Base-by-base conservation (phyloP, 495 filamentous ascomycete genomes). In the Cercophora scortea region DNA sequence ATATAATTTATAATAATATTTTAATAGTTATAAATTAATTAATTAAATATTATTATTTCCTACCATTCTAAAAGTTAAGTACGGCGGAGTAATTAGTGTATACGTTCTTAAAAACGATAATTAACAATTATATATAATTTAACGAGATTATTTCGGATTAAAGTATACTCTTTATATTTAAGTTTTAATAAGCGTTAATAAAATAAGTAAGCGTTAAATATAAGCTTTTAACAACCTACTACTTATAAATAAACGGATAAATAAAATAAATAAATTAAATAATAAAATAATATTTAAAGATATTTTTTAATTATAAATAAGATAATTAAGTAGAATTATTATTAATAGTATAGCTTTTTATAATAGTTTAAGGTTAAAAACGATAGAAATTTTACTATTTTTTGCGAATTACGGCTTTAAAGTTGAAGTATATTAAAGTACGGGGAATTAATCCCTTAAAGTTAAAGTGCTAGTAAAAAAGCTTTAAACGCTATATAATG, bases 291-390 rank as follows among this genome's bases (percentile, higher is more conserved):
- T 50, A 50, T 16, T 42, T 50, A 11, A 17, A 25, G 32, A 10
- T 18, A 19, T 50, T 6, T 42, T 41, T 50, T 42, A 50, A 50
- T 42, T 50, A 36, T 25, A 25, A 50, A 32, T 42, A 50, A 25
- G 19, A 50, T 42, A 50, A 50, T 50, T 50, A 17, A 36, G 16
- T 42, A 3, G 17, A 50, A 15, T 42, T 50, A 42, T 15, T 50
- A 19, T 18, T 18, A 8, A 42, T 50, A 42, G 19, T 32, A 18
- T 42, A 50, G 32, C 42, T 7, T 40, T 18, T 18, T 50, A 50
- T 42, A 42, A 50, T 42, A 50, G n/a, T 19, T 25, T 32, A 42
- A 25, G 11, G 13, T 25, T 15, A 42, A 42, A 50, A 42, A 40
- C 35, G 17, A 50, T 36, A 7, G 11, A 36, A 36, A 36, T 36